These are phyloP conservation scores for Coccomyxa subellipsoidea DNA, from an alignment of 163 green algal genomes.

Conservation along the genomic window DNA sequence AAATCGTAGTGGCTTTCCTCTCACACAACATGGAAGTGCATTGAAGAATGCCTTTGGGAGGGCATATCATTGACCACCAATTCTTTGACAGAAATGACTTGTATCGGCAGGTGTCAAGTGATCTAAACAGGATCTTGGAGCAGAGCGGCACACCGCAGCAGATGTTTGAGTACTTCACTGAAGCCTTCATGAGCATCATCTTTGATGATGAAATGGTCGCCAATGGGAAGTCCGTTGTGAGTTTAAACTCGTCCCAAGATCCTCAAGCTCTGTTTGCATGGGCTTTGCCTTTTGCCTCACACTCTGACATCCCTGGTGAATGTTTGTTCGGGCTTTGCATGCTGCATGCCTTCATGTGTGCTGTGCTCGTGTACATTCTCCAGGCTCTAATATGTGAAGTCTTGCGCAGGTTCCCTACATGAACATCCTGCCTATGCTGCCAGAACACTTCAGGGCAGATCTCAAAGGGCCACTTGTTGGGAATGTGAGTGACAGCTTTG, in stretches of 20 bases:
- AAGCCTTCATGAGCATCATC: not conserved
- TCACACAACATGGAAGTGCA: too few species aligned
- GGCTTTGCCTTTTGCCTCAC: not conserved
- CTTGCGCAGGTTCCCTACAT: conserved; percentile 16
- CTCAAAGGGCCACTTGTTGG: conserved; percentile 33
- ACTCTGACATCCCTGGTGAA: too few species aligned
- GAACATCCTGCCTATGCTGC: conserved; percentile 16
- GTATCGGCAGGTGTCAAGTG: not conserved
- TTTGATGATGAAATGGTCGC: not conserved
- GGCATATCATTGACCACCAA: too few species aligned
- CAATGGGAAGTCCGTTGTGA: not conserved
- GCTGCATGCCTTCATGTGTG: not conserved
- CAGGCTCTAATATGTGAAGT: not conserved
- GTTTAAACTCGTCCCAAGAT: not conserved
- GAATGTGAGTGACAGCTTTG: conserved; percentile 14
- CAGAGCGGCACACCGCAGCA: not conserved
- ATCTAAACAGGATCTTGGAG: not conserved
- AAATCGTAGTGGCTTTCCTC: too few species aligned
- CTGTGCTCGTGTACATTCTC: not conserved
- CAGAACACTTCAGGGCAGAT: conserved; percentile 4
- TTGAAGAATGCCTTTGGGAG: too few species aligned
- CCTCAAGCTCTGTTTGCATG: not conserved
- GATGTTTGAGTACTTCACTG: not conserved
- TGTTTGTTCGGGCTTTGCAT: not conserved
- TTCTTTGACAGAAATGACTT: too few species aligned